Conservation (phyloP, 208 protist species). For the Trichomonas tenax region DNA sequence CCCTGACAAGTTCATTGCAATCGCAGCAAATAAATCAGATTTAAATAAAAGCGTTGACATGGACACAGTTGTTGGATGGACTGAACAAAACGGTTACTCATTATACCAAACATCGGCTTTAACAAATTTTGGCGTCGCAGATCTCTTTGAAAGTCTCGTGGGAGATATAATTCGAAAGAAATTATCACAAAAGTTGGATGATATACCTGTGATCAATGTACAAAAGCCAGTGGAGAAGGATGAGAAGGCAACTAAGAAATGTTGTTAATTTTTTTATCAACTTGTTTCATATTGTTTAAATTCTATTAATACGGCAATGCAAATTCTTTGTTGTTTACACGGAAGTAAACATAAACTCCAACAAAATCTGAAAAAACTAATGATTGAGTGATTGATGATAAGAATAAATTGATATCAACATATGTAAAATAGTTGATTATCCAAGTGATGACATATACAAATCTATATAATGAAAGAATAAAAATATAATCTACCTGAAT, state of each 20-base stretch:
- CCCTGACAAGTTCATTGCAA: background rate
- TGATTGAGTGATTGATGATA: background rate
- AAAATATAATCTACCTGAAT: background rate
- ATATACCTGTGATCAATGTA: no score
- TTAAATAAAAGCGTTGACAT: background rate
- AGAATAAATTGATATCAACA: background rate
- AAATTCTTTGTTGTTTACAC: background rate
- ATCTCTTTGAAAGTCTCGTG: background rate
- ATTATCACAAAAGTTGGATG: background rate
- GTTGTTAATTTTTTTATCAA: no score
- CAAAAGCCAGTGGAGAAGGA: no score
- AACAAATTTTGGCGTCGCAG: background rate
- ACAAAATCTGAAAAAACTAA: background rate
- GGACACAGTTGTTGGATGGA: background rate
- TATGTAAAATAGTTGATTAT: background rate
- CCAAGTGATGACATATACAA: background rate
- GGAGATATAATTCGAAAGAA: background rate
- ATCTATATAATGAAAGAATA: background rate
- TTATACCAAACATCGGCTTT: background rate
- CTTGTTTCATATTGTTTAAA: no score
- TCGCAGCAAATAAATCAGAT: background rate
- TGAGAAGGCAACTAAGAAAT: no score
- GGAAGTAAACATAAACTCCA: background rate
- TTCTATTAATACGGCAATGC: background rate
- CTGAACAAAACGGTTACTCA: background rate